Conservation (phyloP, 2,329 filamentous ascomycete genomes). For the Aspergillus fischeri region DNA sequence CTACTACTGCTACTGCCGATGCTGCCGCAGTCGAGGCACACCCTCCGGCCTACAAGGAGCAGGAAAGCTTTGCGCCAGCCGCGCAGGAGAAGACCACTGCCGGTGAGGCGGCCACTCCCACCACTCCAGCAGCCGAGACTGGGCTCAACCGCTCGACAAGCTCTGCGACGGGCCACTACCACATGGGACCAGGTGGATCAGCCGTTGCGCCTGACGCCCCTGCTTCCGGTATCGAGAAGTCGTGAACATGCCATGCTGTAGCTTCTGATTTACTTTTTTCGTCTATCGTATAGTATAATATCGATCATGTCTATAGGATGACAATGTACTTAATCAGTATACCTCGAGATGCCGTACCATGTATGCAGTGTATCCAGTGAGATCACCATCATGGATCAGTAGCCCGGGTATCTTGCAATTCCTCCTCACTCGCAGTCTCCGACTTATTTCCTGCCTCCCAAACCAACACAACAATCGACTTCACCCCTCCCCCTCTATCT, state of each 20-base stretch:
- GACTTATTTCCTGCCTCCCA: neutral
- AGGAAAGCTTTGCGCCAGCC: constrained; percentile 13
- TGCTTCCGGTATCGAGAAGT: neutral
- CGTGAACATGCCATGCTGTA: neutral
- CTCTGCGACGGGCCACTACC: neutral
- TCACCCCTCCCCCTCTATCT: constrained; percentile 15
- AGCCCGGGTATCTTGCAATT: neutral
- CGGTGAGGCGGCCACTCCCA: neutral
- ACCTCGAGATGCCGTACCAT: neutral
- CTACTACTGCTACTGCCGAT: neutral
- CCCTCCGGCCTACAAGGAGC: constrained; percentile 26
- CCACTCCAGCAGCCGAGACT: neutral
- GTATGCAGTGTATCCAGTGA: neutral
- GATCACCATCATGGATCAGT: neutral
- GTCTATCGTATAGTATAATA: neutral
- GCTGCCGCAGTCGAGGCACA: constrained; percentile 3
- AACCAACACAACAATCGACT: constrained; percentile 14
- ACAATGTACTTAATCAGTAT: neutral
- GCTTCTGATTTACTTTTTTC: neutral
- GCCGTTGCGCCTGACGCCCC: neutral
- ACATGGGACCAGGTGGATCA: neutral
- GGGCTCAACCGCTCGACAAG: neutral
- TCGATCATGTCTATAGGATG: neutral
- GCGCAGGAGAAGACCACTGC: neutral
- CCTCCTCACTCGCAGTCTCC: neutral